Evolutionary conservation across 208 protist genomes (phyloP).

Genomic region (Leishmania lainsoni): DNA sequence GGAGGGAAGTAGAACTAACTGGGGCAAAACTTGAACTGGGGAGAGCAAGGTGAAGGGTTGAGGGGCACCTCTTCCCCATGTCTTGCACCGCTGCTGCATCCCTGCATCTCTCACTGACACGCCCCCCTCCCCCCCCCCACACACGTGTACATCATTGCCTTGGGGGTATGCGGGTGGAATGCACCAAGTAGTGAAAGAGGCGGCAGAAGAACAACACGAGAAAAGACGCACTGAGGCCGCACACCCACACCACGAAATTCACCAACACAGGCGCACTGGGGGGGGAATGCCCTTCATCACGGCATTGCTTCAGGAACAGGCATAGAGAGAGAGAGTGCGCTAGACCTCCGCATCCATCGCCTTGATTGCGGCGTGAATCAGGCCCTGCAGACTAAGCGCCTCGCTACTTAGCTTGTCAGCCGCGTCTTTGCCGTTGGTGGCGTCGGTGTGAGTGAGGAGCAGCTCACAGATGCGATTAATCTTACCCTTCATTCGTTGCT

Average conservation of each 20-base stretch:
- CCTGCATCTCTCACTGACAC: background rate
- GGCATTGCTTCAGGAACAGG: background rate
- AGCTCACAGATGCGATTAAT: conserved; percentile 73
- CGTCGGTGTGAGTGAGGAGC: conserved; percentile 17
- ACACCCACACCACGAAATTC: background rate
- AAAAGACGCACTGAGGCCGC: background rate
- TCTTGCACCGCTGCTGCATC: background rate
- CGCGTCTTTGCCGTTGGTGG: background rate
- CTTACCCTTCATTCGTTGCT: conserved; percentile 80
- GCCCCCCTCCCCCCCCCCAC: background rate
- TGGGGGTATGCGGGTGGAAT: background rate
- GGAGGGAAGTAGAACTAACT: background rate
- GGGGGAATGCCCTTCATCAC: background rate
- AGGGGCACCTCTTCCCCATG: background rate
- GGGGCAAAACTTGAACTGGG: conserved; percentile 2
- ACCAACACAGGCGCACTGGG: background rate
- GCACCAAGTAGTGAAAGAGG: background rate
- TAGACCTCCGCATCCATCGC: conserved; percentile 63
- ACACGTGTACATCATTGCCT: background rate
- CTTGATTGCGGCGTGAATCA: conserved; percentile 73
- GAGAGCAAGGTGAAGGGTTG: background rate
- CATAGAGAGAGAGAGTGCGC: background rate
- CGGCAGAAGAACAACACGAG: background rate
- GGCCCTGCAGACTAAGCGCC: conserved; percentile 53
- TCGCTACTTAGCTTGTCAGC: conserved; percentile 38